Percentiles rank a stretch among this genome's conserved stretches.
These are phyloP conservation scores for Mixia osmundae DNA, from an alignment of 1,284 basidiomycete genomes.

Conservation along the genomic window DNA sequence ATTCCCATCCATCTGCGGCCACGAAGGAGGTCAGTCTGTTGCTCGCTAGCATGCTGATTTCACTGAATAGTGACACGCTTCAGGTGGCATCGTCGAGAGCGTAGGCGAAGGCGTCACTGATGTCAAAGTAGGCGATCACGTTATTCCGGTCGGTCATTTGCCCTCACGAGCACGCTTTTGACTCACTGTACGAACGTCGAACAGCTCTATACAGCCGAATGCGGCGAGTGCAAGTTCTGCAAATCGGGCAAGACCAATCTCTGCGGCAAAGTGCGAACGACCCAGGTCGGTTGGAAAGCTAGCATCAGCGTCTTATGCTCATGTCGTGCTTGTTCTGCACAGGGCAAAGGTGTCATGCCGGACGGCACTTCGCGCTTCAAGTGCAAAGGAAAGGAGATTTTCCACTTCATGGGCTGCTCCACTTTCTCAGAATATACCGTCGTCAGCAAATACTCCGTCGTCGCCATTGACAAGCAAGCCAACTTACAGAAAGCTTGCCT, in stretches of 20 bases:
- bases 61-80: slow-evolving; percentile 19
- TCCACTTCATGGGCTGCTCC: slow-evolving; percentile 96
- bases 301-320: slow-evolving; percentile 9
- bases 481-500: slow-evolving; percentile 86
- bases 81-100: slow-evolving; percentile 44
- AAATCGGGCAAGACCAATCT: slow-evolving; percentile 96
- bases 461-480: slow-evolving; percentile 57
- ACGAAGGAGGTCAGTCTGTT: slow-evolving; percentile 36
- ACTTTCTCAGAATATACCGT: slow-evolving; percentile 99
- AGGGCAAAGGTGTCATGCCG: slow-evolving; percentile 92
- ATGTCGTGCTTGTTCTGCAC: slow-evolving; percentile 63
- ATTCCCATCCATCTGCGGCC: slow-evolving; percentile 54
- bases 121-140: slow-evolving; percentile 70
- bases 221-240: slow-evolving; percentile 92
- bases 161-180: not conserved
- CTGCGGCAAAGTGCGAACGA: slow-evolving; percentile 36
- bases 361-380: slow-evolving; percentile 79
- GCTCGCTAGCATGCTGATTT: not conserved
- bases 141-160: slow-evolving; percentile 36
- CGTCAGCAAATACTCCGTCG: slow-evolving; percentile 88
- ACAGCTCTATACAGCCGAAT: slow-evolving; percentile 35
- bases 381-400: slow-evolving; percentile 61
- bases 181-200: not conserved
- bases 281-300: slow-evolving; percentile 7
- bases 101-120: slow-evolving; percentile 77